Evolutionary conservation across 1,139 yeast genomes (phyloP), one percentile per base, ranked within the genome.

Genomic region (Lodderomyces margitis): DNA sequence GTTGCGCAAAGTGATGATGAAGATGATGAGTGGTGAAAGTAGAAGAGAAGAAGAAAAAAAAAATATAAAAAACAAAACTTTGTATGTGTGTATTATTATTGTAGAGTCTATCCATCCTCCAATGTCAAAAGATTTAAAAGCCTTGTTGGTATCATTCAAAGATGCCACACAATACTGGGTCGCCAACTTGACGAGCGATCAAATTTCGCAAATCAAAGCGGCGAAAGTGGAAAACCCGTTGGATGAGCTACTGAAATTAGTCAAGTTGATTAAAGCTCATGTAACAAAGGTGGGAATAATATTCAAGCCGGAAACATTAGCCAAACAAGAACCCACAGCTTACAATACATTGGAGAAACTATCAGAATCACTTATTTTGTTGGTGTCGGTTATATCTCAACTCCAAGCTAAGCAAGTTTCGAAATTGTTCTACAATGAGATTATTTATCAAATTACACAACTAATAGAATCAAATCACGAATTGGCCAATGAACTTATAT

Each of bases 1-100:
- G 95, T 91, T 8, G 79, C 89, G 1, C 81, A 76, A 30, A 84
- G 91, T 54, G 96, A 88, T 53, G 95, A 86, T 50, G 97, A 91
- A 51, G 87, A 81, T 47, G 95, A 87, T 47, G 64, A 60, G 20
- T 65, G 63, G 43, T 62, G 67, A 68, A 27, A 40, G 25, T 12
- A 30, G 17, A 30, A 32, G 25, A 21, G 27, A 5, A 27, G 14
- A 37, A 15, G 10, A 25, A 37, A 34, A 34, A 21, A 24, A 36
- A 33, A 37, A 36, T 20, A 16, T 21, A 16, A 20, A 21, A 27
- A 16, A 12, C 27, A 19, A 19, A 30, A 30, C n/a, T n/a, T 25
- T 25, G 30, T 19, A 15, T 30, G 17, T 30, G 34, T 4, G 12
- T 24, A 4, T 8, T 8, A 9, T 10, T 8, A 14, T 12, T 23